Evolutionary conservation across 2,329 filamentous ascomycete genomes (phyloP), one percentile per base, ranked within the genome.

Genomic region (Calonectria leucothoes): DNA sequence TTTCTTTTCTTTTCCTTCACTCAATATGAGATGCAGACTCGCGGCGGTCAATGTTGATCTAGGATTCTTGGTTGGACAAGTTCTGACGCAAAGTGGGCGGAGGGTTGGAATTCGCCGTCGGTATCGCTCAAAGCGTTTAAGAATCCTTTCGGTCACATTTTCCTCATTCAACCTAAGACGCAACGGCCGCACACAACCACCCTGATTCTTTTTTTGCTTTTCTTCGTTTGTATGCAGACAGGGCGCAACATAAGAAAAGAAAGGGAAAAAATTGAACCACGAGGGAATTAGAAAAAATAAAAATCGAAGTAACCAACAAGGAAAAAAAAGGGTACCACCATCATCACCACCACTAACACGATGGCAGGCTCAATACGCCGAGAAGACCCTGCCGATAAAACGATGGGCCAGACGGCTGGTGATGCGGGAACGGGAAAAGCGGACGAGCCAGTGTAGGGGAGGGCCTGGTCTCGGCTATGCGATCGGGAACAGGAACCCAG

Each of bases 401-500:
- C 35, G 55, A 59, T 59, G 55, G 55, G 55, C 55, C 55, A 59
- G 37, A 59, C 61, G 39, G 39, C 39, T 37, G 45, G 45, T 48
- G 63, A 66, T 49, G 45, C 63, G 63, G 45, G 63, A 66, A 66
- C 39, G 51, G 25, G 35, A 27, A 42, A 52, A 52, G 27, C 51
- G 51, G 33, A 57, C 66, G 49, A 33, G 29, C 51, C 15, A 20
- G 33, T 31, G 51, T 68, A 59, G 52, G 66, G 55, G 37, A 51
- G 42, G 66, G 51, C 42, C 42, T 63, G 57, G 52, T 69, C 52
- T 63, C 66, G 66, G 55, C 55, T 69, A 69, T 69, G 52, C 66
- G 66, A 69, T 69, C 66, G 66, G 66, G 66, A 61, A 35, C 52
- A 69, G 51, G 66, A 48, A 61, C 37, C 66, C 66, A 61, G 66